Conservation (phyloP, 208 protist genomes). For the Wallacemonas sp. region DNA sequence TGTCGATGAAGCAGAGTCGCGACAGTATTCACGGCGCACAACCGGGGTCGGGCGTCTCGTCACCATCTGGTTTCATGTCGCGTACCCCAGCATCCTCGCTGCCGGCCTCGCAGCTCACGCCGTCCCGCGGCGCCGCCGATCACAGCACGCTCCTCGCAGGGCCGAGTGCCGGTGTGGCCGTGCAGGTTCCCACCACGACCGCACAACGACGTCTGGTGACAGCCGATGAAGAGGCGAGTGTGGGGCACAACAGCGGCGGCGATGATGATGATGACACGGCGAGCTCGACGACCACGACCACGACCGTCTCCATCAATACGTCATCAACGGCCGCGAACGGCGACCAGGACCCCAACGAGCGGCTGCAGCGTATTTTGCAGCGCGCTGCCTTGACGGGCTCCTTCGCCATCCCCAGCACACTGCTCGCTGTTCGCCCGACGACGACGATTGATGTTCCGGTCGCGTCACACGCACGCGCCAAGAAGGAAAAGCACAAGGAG, state of each 20-base stretch:
- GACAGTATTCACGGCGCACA: not conserved
- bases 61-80: not conserved
- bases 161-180: too few relatives aligned
- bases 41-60: not conserved
- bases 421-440: not conserved
- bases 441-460: not conserved
- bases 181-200: too few relatives aligned
- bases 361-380: conserved; percentile 5
- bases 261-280: not conserved
- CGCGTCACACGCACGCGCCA: not conserved
- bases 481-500: not conserved
- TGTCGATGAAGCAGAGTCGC: not conserved
- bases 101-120: not conserved
- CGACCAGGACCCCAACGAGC: not conserved
- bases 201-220: too few relatives aligned
- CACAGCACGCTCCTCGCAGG: conserved; percentile 1
- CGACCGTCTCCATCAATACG: too few relatives aligned
- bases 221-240: conserved; percentile 2
- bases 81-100: not conserved
- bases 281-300: too few relatives aligned
- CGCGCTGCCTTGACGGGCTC: conserved; percentile 5
- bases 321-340: not conserved
- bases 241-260: not conserved
- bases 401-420: not conserved
- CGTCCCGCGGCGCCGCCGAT: not conserved